Evolutionary conservation across 129 eudicot genomes (phyloP), one percentile per base, ranked within the genome.

Genomic region (Lonicera japonica): DNA sequence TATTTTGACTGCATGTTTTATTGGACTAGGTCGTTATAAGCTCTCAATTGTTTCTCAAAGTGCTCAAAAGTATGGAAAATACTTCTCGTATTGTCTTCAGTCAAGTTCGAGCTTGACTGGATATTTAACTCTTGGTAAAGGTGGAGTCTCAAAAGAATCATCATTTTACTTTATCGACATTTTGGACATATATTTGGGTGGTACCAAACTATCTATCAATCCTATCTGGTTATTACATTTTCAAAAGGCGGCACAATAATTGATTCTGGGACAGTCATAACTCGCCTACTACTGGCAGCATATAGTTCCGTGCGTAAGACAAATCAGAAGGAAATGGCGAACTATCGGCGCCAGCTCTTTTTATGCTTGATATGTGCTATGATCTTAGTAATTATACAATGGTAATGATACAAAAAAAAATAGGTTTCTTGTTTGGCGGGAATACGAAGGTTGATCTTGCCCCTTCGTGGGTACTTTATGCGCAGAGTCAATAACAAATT

Each of bases 241-340:
- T 23, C 62, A 11, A 67, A 64, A 0, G 71, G 85, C 0, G 90
- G 95, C n/a, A 79, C 78, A 5, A 76, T 91, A 17, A 80, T 91
- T 0, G 97, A 91, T 74, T 91, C 97, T 0, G 97, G 97, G 14
- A 91, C 97, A 0, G 97, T 91, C 1, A 84, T 91, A 22, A 81
- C 94, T 0, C 66, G 97, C 5, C 76, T 91, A 8, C 94, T 95
- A 1, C 84, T 87, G 0, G 64, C 77, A 23, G 94, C 94, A 0
- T 91, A 91, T 65, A 48, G 72, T 15, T 71, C 84, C 5, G 3
- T 91, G 60, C 36, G 85, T 11, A n/a, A 75, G 5, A 79, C 75
- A 0, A 87, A 87, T 66, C 60, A 70, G 36, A 40, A 79, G 39
- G 36, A 14, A 25, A 91, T 91, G 98, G n/a, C 65, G 0, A 60